Evolutionary conservation across 495 filamentous ascomycete species (phyloP).

Genomic region (Viridothelium virens): DNA sequence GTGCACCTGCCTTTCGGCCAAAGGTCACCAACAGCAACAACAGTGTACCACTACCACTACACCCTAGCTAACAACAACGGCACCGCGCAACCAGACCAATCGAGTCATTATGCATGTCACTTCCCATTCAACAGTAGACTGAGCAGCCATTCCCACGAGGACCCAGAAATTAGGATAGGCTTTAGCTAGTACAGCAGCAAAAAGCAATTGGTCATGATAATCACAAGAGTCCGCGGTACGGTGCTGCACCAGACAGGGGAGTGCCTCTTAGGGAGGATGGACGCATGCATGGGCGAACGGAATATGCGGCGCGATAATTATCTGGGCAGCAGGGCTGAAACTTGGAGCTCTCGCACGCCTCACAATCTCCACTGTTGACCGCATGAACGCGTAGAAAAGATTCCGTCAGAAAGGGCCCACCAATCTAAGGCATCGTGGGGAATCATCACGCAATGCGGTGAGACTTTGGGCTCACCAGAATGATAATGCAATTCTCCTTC

Average conservation of each 20-base stretch:
- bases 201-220: neutral
- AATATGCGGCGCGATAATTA: constrained; percentile 11
- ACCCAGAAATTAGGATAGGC: neutral
- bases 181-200: neutral
- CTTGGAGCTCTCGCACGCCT: neutral
- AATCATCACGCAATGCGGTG: constrained; percentile 5
- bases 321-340: constrained; percentile 11
- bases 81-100: neutral
- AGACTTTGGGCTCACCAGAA: neutral
- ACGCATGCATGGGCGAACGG: constrained; percentile 1
- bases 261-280: neutral
- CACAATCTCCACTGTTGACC: constrained; percentile 1
- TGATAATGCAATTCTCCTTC: neutral
- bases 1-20: neutral
- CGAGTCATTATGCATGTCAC: neutral
- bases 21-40: neutral
- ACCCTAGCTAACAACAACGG: neutral
- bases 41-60: neutral
- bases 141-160: neutral
- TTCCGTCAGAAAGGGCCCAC: neutral
- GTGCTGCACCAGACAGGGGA: neutral
- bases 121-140: neutral
- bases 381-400: no score
- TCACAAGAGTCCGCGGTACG: neutral
- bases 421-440: neutral